Base-by-base conservation (phyloP, 2,329 filamentous ascomycete species). In the Aspergillus sp. region DNA sequence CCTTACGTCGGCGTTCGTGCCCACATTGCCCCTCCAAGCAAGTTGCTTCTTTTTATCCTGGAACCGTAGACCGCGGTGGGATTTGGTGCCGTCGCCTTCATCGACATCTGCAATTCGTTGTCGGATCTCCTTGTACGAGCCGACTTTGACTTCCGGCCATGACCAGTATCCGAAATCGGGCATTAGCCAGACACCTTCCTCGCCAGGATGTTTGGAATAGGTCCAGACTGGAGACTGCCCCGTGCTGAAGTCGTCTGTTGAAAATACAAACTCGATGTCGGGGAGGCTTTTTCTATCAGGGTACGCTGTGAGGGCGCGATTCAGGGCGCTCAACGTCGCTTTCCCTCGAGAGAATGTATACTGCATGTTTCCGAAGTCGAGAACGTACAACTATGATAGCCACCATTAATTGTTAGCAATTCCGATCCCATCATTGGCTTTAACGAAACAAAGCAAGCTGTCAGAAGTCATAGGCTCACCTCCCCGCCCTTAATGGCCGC, bases 151-250 rank as follows among this genome's bases (percentile, higher is more conserved):
- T 57, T 81, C 79, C 2, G 80, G 80, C 80, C 79, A 82, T 8
- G 77, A 73, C 78, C 79, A 84, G 69, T 80, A 82, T 35, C 79
- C 81, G 62, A 83, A 83, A 62, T 83, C 81, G 0, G 81, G 81
- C 68, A 83, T 82, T 19, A 83, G 68, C 81, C 81, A 83, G 44
- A 73, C 68, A 14, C 73, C 66, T 7, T 67, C 67, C 35, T 79
- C 73, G n/a, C 73, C 70, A 8, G 72, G 66, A 37, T 62, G 70
- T 48, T 71, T 75, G 3, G 77, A 74, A 61, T 78, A 81, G 6
- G 75, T 73, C 79, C 79, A 79, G 0, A 81, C 49, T 27, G 77
- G 70, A 21, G 31, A 40, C 19, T 40, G 57, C n/a, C 41, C 66
- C 14, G 71, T 65, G 45, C 72, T 71, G 39, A 70, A 76, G 62